These are phyloP conservation scores for Phytophthora melonis DNA, from an alignment of 352 stramenopile species.

Conservation along the genomic window DNA sequence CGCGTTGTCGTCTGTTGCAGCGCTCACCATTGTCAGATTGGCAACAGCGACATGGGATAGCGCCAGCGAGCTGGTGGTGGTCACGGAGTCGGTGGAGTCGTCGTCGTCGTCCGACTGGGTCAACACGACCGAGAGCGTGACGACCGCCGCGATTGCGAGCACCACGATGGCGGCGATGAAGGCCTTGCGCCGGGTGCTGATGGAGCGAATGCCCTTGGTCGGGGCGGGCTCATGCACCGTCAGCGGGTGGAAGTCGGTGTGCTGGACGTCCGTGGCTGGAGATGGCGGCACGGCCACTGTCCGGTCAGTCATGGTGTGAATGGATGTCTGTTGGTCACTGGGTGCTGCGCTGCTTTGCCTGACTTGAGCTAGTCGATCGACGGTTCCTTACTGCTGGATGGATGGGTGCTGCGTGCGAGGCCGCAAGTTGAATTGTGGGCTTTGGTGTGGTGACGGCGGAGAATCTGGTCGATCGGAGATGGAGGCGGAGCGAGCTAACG, in stretches of 20 bases:
- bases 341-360: not conserved
- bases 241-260: slow-evolving; percentile 22
- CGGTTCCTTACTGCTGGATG: not conserved
- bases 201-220: slow-evolving; percentile 21
- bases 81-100: slow-evolving; percentile 6
- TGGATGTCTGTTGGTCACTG: not conserved
- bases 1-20: slow-evolving; percentile 24
- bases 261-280: slow-evolving; percentile 8
- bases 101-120: slow-evolving; percentile 23
- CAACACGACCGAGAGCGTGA: slow-evolving; percentile 32
- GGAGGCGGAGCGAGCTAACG: not conserved
- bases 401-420: not conserved
- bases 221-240: slow-evolving; percentile 9
- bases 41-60: slow-evolving; percentile 30
- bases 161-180: slow-evolving; percentile 19
- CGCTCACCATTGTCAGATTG: slow-evolving; percentile 33
- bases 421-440: slow-evolving; percentile 1
- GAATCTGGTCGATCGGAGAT: slow-evolving; percentile 5
- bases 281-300: slow-evolving; percentile 9
- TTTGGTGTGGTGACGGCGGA: not conserved
- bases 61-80: slow-evolving; percentile 15
- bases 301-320: not conserved
- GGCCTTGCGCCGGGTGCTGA: slow-evolving; percentile 28
- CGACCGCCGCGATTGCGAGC: slow-evolving; percentile 25
- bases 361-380: not conserved